These are phyloP conservation scores for Avena insularis DNA, from an alignment of 176 grass and related monocot genomes.

Conservation along the genomic window DNA sequence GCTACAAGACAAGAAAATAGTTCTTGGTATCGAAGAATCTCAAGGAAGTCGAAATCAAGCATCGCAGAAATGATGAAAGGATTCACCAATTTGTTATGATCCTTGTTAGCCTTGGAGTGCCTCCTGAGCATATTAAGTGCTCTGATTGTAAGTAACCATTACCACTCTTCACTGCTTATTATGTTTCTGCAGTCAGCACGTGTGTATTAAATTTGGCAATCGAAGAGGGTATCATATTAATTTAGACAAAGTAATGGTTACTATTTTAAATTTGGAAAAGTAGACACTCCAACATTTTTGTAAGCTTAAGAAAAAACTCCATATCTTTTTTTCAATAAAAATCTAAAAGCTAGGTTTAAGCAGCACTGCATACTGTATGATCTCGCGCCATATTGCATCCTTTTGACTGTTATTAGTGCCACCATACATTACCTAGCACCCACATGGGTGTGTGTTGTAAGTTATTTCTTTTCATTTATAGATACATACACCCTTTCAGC, in stretches of 20 bases:
- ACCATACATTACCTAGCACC: not conserved
- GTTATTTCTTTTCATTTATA: too few species aligned
- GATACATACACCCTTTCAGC: too few species aligned
- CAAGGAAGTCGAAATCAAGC: not conserved
- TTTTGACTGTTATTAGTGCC: not conserved
- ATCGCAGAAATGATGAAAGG: too few species aligned
- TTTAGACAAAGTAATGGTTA: not conserved
- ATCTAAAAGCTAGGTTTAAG: not conserved
- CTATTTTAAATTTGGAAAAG: not conserved
- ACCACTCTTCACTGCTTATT: too few species aligned
- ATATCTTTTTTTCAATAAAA: not conserved
- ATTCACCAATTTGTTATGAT: too few species aligned
- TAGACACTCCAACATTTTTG: not conserved
- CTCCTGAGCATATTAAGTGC: too few species aligned
- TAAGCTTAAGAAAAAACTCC: not conserved
- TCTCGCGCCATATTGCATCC: not conserved
- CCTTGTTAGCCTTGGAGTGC: too few species aligned
- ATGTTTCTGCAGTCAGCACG: not conserved
- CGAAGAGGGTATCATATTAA: not conserved
- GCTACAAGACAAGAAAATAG: not conserved
- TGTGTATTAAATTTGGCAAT: not conserved
- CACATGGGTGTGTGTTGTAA: not conserved
- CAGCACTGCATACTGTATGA: conserved; percentile 1
- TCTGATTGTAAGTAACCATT: too few species aligned
- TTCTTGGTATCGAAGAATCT: not conserved